A percentile compares a stretch with the other conserved stretches of the same genome.
Conservation (phyloP, 306 rosid genomes). For the Phaseolus lunatus region DNA sequence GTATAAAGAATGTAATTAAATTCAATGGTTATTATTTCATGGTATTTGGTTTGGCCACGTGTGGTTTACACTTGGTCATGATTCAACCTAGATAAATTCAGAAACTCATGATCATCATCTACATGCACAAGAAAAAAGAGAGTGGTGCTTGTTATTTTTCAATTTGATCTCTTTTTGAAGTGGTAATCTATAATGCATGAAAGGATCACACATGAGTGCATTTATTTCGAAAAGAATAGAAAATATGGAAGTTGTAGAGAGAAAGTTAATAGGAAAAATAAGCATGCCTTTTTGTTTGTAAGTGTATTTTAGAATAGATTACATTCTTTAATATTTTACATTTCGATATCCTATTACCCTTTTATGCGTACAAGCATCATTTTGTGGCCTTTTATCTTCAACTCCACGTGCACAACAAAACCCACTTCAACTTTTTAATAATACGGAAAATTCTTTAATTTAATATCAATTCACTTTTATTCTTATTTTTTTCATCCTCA, state of each 20-base stretch:
- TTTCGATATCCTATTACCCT: conserved; percentile 34
- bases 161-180: conserved; percentile 38
- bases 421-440: conserved; percentile 31
- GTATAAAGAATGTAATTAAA: background rate
- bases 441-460: conserved; percentile 26
- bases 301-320: conserved; percentile 41
- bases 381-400: conserved; percentile 50
- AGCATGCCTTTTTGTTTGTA: conserved; percentile 45
- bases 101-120: background rate
- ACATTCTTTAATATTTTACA: conserved; percentile 31
- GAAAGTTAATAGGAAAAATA: conserved; percentile 38
- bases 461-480: conserved; percentile 37
- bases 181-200: conserved; percentile 38
- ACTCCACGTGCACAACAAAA: conserved; percentile 46
- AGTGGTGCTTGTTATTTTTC: conserved; percentile 21
- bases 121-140: background rate
- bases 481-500: conserved; percentile 49
- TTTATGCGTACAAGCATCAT: conserved; percentile 58
- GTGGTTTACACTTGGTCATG: background rate
- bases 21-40: conserved; percentile 1
- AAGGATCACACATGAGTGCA: conserved; percentile 32
- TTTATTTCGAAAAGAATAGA: conserved; percentile 46
- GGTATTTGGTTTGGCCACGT: conserved; percentile 32
- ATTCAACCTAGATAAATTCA: conserved; percentile 23
- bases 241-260: conserved; percentile 29